Base-by-base conservation (phyloP, 805 yeast species). In the Vanderwaltozyma verrucispora region DNA sequence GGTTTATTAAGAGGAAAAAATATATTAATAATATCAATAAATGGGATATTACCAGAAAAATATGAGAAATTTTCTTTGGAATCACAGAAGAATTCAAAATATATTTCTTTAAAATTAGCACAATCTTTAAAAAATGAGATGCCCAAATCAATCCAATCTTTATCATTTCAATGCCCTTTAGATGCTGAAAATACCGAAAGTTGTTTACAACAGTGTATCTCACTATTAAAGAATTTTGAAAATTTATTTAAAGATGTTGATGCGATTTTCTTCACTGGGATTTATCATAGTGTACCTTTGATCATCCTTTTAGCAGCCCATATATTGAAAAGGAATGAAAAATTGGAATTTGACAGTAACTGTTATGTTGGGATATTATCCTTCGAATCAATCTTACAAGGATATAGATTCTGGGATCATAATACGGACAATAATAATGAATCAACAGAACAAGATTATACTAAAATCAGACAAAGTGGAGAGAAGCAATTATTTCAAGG, bases 281-380 rank as follows among this genome's bases (percentile, higher is more conserved):
- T 69, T 40, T 72, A 75, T 14, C 74, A 72, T 44, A 72, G 78
- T 1, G 67, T 71, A 30, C 77, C 75, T 2, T 67, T 75, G 14
- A 57, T 73, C 1, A 61, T 71, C 2, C 58, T 65, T 6, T 45
- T 75, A 12, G 57, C 74, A n/a, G 67, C 75, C 2, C 54, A 59
- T 30, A 56, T 75, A 15, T 62, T 75, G 14, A 54, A 60, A 6
- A 41, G 51, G 21, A 44, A 50, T 18, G 38, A 51, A 5, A 32
- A 42, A 3, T 41, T 53, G 6, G 47, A 44, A 9, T 37, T 49
- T n/a, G 33, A 38, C 1, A 46, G 52, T 17, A 24, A 42, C 11
- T 45, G 47, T 12, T 34, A 46, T 4, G 46, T 62, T 4, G 68
- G 68, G 0, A 35, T 65, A 5, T 26, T 62, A 10, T 50, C 59